Base-by-base conservation (phyloP, 2,329 filamentous ascomycete species). In the Cercospora nicotianae region DNA sequence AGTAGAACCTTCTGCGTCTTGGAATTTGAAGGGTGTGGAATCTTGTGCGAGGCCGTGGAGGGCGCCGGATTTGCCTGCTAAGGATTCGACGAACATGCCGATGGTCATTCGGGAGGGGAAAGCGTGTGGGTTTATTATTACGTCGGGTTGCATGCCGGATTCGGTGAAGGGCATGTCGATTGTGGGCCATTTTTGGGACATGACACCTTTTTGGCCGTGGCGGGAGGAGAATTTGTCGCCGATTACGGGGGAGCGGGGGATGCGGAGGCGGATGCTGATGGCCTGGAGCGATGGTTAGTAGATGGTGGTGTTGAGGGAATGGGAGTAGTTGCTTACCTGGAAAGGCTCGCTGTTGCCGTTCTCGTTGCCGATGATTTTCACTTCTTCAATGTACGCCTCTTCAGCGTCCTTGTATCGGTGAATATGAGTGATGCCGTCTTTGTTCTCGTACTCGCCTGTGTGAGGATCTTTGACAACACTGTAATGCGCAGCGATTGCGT, bases 101-200 rank as follows among this genome's bases (percentile, higher is more conserved):
- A 99, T 99, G 20, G 95, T 99, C 95, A 99, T 99, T 81, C 95
- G 94, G 57, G 94, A 98, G 7, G 95, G 95, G 86, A 99, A 99
- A 77, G 95, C 95, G 86, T 99, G 95, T 48, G 95, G 95, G 83
- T 99, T 99, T 85, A 99, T 99, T 81, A 99, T 99, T 75, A 97
- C 86, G 80, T 99, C 95, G 9, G 95, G 95, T 77, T 97, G 94
- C 69, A 99, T 98, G 64, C 95, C 95, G 5, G 91, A 92, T 82
- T 99, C 95, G 2, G 92, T 93, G 81, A 98, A 99, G 3, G 95
- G 95, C 92, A 99, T 95, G 79, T 98, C 94, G 67, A 91, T 84
- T 2, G 90, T 87, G 0, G 94, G 95, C 93, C 95, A 99, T 79
- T 97, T 95, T 79, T 98, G 94, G 18, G 93, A 97, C 76, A 87